Evolutionary conservation across 805 yeast genomes (phyloP).

Genomic region (Brettanomyces anomalus): DNA sequence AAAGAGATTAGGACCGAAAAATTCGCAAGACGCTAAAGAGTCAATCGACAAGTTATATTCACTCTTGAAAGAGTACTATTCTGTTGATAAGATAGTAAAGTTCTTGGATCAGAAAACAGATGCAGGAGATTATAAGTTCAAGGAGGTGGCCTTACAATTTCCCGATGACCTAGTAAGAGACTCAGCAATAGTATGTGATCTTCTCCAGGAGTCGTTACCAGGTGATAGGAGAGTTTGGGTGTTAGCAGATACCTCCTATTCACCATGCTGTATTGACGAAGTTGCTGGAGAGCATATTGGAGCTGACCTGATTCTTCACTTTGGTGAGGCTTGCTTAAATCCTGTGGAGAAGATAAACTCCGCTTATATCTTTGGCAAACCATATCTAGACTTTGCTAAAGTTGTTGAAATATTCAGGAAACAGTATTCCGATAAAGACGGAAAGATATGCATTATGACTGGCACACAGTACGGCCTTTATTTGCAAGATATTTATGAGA

Average conservation of each 20-base stretch:
- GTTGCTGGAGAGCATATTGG: constrained; percentile 91
- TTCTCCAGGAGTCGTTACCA: constrained; percentile 33
- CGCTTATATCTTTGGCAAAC: constrained; percentile 71
- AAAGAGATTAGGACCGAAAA: constrained; percentile 21
- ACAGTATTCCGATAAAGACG: constrained; percentile 30
- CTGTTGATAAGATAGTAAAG: constrained; percentile 25
- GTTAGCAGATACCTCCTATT: constrained; percentile 91
- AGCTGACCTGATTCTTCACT: constrained; percentile 81
- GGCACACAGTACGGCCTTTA: constrained; percentile 57
- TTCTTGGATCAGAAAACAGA: constrained; percentile 21
- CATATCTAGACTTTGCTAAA: constrained; percentile 37
- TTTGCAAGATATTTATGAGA: constrained; percentile 30
- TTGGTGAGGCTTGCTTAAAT: constrained; percentile 91
- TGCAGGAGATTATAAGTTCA: constrained; percentile 24
- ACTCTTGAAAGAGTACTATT: constrained; percentile 43
- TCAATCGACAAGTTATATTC: constrained; percentile 21
- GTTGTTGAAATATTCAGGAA: constrained; percentile 33
- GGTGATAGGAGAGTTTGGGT: constrained; percentile 50
- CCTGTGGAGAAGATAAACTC: constrained; percentile 68
- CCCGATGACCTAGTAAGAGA: constrained; percentile 78
- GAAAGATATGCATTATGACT: constrained; percentile 57
- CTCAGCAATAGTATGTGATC: constrained; percentile 59
- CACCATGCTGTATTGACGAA: constrained; percentile 93
- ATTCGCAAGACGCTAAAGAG: constrained; percentile 15
- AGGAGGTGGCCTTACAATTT: constrained; percentile 73